Conservation (phyloP, 2,329 filamentous ascomycete genomes). For the Cladorrhinum sp. region DNA sequence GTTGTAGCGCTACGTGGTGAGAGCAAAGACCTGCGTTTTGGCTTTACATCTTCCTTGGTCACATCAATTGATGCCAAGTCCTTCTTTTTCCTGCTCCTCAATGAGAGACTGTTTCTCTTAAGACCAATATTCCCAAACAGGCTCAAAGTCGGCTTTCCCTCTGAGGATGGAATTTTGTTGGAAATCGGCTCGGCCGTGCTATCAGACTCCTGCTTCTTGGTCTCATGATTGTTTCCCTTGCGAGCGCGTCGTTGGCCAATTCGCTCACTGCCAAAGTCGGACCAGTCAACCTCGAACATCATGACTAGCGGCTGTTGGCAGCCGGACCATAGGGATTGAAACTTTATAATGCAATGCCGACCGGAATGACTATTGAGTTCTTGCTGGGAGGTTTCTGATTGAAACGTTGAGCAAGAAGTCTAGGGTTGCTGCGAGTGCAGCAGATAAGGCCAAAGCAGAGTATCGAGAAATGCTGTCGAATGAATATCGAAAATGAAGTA, state of each 20-base stretch:
- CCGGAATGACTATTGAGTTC: background rate
- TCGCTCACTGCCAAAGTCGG: conserved; percentile 51
- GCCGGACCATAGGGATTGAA: background rate
- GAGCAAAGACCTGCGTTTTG: conserved; percentile 6
- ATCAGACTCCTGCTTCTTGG: conserved; percentile 29
- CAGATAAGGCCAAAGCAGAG: background rate
- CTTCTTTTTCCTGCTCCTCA: conserved; percentile 23
- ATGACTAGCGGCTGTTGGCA: conserved; percentile 9
- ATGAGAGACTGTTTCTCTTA: conserved; percentile 32
- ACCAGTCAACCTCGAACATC: conserved; percentile 62
- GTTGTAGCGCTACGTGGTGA: background rate
- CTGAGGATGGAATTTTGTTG: conserved; percentile 43
- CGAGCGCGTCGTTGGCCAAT: conserved; percentile 51
- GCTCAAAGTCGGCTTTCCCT: conserved; percentile 39
- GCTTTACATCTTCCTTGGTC: background rate
- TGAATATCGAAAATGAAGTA: background rate
- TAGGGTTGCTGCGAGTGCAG: background rate
- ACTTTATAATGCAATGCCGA: background rate
- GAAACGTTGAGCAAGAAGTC: too few relatives aligned
- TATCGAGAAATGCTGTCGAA: background rate
- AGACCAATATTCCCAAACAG: conserved; percentile 43
- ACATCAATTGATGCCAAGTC: conserved; percentile 1
- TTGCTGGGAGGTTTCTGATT: background rate
- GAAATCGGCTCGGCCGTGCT: conserved; percentile 39
- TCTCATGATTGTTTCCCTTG: conserved; percentile 42